A percentile compares a stretch with the other conserved stretches of the same genome.
Conservation (phyloP, 106 monocot genomes). For the Vanilla planifolia region DNA sequence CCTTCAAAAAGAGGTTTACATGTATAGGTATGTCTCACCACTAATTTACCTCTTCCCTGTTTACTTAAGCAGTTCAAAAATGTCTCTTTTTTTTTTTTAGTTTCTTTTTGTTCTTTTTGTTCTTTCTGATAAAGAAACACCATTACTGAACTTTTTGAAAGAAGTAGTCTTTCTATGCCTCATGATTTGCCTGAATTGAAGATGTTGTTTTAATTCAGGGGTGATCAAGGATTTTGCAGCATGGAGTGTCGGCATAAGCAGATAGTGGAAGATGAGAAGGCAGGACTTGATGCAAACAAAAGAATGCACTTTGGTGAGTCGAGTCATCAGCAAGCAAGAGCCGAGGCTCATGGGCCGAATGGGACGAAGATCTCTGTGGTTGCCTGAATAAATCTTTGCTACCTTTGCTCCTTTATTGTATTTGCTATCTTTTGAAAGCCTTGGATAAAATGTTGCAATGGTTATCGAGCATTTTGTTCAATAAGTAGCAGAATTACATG, state of each 20-base stretch:
- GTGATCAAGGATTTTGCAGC: constrained; percentile 51
- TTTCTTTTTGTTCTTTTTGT: no score
- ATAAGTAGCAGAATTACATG: no score
- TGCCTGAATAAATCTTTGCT: neutral
- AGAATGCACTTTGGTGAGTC: neutral
- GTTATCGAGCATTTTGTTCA: no score
- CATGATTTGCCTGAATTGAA: no score
- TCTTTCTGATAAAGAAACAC: neutral
- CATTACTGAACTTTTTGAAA: neutral
- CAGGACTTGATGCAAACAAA: constrained; percentile 19
- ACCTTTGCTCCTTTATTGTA: no score
- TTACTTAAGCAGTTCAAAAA: no score
- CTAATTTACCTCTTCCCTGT: no score
- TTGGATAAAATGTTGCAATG: no score
- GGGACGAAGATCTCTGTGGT: constrained; percentile 1
- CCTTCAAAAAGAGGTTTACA: constrained; percentile 21
- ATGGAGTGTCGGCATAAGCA: constrained; percentile 34
- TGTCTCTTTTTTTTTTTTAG: neutral
- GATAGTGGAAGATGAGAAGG: constrained; percentile 35
- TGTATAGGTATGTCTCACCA: constrained; percentile 21
- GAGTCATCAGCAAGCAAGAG: neutral
- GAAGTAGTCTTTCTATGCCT: no score
- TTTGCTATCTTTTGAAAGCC: no score
- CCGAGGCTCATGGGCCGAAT: neutral
- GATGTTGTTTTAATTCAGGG: constrained; percentile 14